A percentile compares a stretch with the other conserved stretches of the same genome.
Evolutionary conservation across 805 yeast genomes (phyloP).

Genomic region (Candida morakotiae): DNA sequence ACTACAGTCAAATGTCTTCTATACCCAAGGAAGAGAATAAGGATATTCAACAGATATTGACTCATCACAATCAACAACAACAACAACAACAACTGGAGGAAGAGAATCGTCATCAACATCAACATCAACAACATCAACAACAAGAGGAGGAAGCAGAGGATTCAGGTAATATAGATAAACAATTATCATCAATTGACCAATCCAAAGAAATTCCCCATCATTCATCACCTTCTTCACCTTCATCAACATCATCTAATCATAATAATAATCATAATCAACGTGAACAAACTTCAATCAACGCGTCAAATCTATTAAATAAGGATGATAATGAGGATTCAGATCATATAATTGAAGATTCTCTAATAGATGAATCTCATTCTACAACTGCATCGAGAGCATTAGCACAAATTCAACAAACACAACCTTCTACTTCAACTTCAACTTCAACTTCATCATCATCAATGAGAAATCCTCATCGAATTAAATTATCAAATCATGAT

Average conservation of each 20-base stretch:
- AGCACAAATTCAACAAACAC: too few species aligned
- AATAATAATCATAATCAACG: neutral
- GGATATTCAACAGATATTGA: neutral
- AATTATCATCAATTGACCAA: too few species aligned
- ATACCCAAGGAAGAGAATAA: neutral
- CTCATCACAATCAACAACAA: neutral
- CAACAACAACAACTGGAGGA: neutral
- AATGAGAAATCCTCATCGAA: constrained; percentile 13
- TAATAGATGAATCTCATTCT: neutral
- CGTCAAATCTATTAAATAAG: neutral
- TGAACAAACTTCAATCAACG: neutral
- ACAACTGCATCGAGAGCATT: constrained; percentile 8
- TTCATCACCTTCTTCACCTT: neutral
- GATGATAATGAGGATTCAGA: constrained; percentile 3
- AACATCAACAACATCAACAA: neutral
- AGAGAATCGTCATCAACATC: neutral
- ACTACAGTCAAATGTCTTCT: neutral
- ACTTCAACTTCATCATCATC: too few species aligned
- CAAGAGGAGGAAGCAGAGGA: neutral
- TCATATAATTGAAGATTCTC: constrained; percentile 1
- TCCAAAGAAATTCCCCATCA: neutral
- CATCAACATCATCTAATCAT: neutral
- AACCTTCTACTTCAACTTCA: too few species aligned
- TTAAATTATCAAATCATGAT: constrained; percentile 24
- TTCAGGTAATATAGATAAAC: too few species aligned